Evolutionary conservation across 768 basidiomycete species (phyloP).

Genomic region (Suillus cothurnatus): DNA sequence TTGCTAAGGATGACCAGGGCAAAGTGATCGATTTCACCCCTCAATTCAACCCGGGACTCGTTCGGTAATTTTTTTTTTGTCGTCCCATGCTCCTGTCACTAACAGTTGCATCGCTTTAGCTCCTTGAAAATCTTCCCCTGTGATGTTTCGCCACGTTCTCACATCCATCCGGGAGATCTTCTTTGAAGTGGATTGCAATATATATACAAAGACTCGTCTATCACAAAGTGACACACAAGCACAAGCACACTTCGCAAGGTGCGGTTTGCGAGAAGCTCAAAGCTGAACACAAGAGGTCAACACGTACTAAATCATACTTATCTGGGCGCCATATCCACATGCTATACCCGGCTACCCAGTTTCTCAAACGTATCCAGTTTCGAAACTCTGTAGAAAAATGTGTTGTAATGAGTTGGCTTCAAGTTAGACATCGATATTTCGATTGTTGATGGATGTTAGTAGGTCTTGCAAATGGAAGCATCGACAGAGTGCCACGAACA

Average conservation of each 20-base stretch:
- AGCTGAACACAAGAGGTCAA: background rate
- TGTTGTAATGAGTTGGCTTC: background rate
- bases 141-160: background rate
- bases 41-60: constrained; percentile 6
- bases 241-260: background rate
- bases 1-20: constrained; percentile 25
- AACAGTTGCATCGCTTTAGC: background rate
- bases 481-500: background rate
- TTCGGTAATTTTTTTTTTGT: background rate
- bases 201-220: background rate
- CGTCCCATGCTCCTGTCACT: background rate
- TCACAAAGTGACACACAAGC: background rate
- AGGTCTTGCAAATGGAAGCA: background rate
- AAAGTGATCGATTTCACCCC: constrained; percentile 17
- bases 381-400: background rate
- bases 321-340: background rate
- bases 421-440: background rate
- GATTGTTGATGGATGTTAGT: background rate
- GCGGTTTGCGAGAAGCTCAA: background rate
- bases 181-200: background rate
- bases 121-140: background rate
- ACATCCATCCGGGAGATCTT: background rate
- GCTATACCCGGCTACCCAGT: background rate
- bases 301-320: background rate
- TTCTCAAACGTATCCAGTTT: background rate